Percentiles rank a stretch among this genome's conserved stretches.
Conservation (phyloP, 1,284 basidiomycete genomes). For the Vanrija humicola region DNA sequence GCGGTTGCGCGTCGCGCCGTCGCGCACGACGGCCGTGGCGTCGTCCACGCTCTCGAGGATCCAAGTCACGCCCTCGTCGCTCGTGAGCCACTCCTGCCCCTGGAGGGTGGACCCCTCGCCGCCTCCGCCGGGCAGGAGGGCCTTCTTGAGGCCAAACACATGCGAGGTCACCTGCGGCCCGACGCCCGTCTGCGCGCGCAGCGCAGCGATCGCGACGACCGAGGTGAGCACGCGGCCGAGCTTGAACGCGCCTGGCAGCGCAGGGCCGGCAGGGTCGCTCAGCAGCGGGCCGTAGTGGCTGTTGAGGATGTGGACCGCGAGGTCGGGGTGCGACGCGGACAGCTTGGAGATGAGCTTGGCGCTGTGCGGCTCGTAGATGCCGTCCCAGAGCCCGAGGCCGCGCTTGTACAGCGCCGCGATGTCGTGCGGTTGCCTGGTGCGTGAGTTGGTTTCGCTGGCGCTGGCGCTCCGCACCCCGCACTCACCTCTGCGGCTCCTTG, state of each 20-base stretch:
- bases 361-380: conserved; percentile 86
- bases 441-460: conserved; percentile 37
- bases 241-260: conserved; percentile 45
- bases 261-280: conserved; percentile 59
- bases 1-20: too few species aligned
- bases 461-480: background rate
- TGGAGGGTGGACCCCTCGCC: conserved; percentile 53
- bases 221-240: conserved; percentile 81
- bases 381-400: conserved; percentile 76
- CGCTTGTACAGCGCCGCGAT: conserved; percentile 59
- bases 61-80: conserved; percentile 89
- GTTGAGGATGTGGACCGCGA: conserved; percentile 83
- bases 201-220: conserved; percentile 82
- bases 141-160: conserved; percentile 72
- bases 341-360: conserved; percentile 87
- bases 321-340: conserved; percentile 63
- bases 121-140: conserved; percentile 65
- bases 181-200: conserved; percentile 83
- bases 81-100: conserved; percentile 76
- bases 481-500: conserved; percentile 55
- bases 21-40: conserved; percentile 41
- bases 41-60: conserved; percentile 80
- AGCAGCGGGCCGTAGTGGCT: conserved; percentile 82
- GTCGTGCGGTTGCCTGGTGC: conserved; percentile 58
- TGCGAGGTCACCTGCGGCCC: conserved; percentile 88